phyloP scores from a whole-genome alignment of 441 rosid genomes.

The Melastoma candidum region DNA sequence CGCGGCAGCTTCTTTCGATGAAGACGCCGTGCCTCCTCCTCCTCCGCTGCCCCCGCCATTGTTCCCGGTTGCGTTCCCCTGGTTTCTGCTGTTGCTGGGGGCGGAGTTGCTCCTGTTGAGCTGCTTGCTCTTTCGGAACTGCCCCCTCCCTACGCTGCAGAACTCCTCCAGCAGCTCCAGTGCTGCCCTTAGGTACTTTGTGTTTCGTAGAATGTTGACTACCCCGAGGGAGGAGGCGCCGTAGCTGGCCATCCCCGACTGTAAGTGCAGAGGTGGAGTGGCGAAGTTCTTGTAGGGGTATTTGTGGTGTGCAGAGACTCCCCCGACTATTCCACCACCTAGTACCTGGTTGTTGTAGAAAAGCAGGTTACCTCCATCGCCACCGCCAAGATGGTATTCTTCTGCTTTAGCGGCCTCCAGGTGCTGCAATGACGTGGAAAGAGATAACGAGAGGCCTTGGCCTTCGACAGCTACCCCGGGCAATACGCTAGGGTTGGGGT shows the following conservation, averaged over 20 bases:
- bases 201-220: slow-evolving; percentile 50
- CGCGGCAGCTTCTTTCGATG: slow-evolving; percentile 44
- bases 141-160: slow-evolving; percentile 79
- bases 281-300: slow-evolving; percentile 34
- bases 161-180: slow-evolving; percentile 84
- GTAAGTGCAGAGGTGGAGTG: slow-evolving; percentile 18
- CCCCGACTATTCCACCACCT: slow-evolving; percentile 19
- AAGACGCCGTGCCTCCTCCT: slow-evolving; percentile 29
- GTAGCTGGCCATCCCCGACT: slow-evolving; percentile 32
- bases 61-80: slow-evolving; percentile 4
- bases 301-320: slow-evolving; percentile 23
- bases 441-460: slow-evolving; percentile 80
- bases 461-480: slow-evolving; percentile 47
- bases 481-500: slow-evolving; percentile 30
- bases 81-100: slow-evolving; percentile 13
- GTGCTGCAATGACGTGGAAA: slow-evolving; percentile 68
- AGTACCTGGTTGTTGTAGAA: slow-evolving; percentile 30
- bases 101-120: slow-evolving; percentile 37
- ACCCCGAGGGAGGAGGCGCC: slow-evolving; percentile 40
- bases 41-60: slow-evolving; percentile 30
- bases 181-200: slow-evolving; percentile 61
- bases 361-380: slow-evolving; percentile 18
- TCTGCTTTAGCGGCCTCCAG: slow-evolving; percentile 77
- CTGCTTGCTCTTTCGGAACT: slow-evolving; percentile 52
- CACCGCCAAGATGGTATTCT: slow-evolving; percentile 52